Evolutionary conservation across 176 grass and related monocot species (phyloP).

Genomic region (Tillandsia fasciculata): DNA sequence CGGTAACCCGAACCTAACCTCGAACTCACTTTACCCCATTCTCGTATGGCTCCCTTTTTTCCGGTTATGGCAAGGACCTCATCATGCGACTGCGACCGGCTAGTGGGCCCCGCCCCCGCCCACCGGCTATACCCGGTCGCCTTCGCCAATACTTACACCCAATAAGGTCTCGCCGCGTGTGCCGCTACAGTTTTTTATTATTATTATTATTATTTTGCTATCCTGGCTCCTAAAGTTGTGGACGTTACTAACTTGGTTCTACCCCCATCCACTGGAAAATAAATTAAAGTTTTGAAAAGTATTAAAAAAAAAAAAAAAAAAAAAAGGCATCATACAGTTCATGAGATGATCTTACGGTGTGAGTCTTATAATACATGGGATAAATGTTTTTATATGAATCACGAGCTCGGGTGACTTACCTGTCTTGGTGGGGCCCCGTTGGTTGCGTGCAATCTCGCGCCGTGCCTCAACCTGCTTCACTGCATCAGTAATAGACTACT

Average conservation of each 20-base stretch:
- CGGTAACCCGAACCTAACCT: slow-evolving; percentile 16
- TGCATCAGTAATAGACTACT: too few relatives aligned
- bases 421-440: too few relatives aligned
- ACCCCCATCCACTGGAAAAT: neutral
- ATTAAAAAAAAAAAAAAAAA: too few relatives aligned
- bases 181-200: neutral
- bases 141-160: neutral
- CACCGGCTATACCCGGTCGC: slow-evolving; percentile 20
- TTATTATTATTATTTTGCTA: neutral
- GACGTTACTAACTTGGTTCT: neutral
- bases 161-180: neutral
- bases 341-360: too few relatives aligned
- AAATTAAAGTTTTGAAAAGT: too few relatives aligned
- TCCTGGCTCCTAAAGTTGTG: slow-evolving; percentile 4
- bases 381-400: too few relatives aligned
- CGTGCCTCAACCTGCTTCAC: too few relatives aligned
- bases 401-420: too few relatives aligned
- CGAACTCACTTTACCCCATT: slow-evolving; percentile 17
- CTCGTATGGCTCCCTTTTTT: slow-evolving; percentile 16
- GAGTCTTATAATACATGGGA: too few relatives aligned
- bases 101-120: neutral
- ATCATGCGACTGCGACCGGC: neutral
- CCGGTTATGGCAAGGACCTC: slow-evolving; percentile 27
- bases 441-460: too few relatives aligned
- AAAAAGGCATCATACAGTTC: too few relatives aligned